Percentiles rank a stretch among this genome's conserved stretches.
phyloP scores from a whole-genome alignment of 805 yeast species.

The Debaryomyces prosopidis region DNA sequence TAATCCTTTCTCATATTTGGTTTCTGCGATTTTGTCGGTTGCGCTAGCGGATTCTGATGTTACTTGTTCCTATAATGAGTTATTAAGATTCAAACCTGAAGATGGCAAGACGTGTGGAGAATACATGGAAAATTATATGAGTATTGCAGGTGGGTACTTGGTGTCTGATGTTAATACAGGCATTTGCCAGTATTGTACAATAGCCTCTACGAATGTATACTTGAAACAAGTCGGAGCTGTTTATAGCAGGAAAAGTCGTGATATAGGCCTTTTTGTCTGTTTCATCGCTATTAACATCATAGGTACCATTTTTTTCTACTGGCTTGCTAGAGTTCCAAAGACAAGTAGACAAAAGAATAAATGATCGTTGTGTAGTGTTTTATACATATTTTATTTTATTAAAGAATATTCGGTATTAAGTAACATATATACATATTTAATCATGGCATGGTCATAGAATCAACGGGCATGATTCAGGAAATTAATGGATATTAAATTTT shows the following conservation, averaged over 20 bases:
- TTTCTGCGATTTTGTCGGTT: constrained; percentile 26
- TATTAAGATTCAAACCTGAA: constrained; percentile 22
- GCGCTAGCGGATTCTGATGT: constrained; percentile 31
- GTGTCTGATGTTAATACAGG: constrained; percentile 14
- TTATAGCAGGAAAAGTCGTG: constrained; percentile 24
- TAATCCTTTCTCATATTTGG: constrained; percentile 37
- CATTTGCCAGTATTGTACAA: constrained; percentile 24
- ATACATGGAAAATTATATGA: constrained; percentile 25
- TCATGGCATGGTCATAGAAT: too few relatives aligned
- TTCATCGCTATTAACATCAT: constrained; percentile 28
- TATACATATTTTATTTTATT: too few relatives aligned
- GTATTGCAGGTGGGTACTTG: constrained; percentile 24
- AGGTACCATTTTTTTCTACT: constrained; percentile 35
- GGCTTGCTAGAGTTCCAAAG: constrained; percentile 42
- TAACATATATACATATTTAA: too few relatives aligned
- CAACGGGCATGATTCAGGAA: too few relatives aligned
- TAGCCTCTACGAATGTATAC: constrained; percentile 26
- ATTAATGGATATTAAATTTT: too few relatives aligned
- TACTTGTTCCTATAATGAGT: constrained; percentile 22
- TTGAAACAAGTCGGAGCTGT: constrained; percentile 22
- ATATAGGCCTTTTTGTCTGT: constrained; percentile 27
- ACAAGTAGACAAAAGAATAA: constrained; percentile 17
- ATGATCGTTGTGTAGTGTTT: too few relatives aligned
- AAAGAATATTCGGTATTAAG: too few relatives aligned
- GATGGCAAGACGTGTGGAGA: constrained; percentile 29